A percentile compares a stretch with the other conserved stretches of the same genome.
Evolutionary conservation across 352 stramenopile species (phyloP).

Genomic region (Phytophthora capsici): DNA sequence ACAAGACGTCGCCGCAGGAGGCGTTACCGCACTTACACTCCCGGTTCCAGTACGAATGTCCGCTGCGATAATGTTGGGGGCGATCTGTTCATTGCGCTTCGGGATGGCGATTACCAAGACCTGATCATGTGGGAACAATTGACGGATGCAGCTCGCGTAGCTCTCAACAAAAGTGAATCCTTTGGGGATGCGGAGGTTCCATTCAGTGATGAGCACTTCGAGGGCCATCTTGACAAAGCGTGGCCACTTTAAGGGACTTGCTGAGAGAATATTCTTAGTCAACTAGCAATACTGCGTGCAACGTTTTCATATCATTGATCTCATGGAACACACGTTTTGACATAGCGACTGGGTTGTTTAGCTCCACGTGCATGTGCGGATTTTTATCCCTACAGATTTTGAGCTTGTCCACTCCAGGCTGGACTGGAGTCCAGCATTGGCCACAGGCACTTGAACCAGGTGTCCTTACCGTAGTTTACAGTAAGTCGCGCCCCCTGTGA

Average conservation of each 20-base stretch:
- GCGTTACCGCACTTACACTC: neutral
- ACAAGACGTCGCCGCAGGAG: too few species aligned
- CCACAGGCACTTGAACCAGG: too few species aligned
- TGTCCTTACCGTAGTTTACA: too few species aligned
- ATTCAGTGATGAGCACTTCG: slow-evolving; percentile 7
- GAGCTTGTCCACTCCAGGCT: too few species aligned
- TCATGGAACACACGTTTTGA: too few species aligned
- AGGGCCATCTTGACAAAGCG: neutral
- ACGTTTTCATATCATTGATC: too few species aligned
- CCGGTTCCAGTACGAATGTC: slow-evolving; percentile 2
- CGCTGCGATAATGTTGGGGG: neutral
- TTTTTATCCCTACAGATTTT: too few species aligned
- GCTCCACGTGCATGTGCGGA: too few species aligned
- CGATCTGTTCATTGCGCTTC: neutral
- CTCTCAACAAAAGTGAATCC: slow-evolving; percentile 2
- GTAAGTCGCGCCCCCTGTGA: too few species aligned
- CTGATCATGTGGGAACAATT: slow-evolving; percentile 25
- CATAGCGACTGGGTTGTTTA: too few species aligned
- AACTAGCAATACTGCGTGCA: neutral
- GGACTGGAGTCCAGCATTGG: too few species aligned
- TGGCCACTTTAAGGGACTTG: slow-evolving; percentile 5
- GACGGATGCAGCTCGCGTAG: slow-evolving; percentile 6
- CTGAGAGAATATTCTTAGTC: neutral
- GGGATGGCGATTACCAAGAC: slow-evolving; percentile 5
- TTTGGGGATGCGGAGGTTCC: slow-evolving; percentile 7